Base-by-base conservation (phyloP, 2,329 filamentous ascomycete genomes). In the Cercospora canescens region DNA sequence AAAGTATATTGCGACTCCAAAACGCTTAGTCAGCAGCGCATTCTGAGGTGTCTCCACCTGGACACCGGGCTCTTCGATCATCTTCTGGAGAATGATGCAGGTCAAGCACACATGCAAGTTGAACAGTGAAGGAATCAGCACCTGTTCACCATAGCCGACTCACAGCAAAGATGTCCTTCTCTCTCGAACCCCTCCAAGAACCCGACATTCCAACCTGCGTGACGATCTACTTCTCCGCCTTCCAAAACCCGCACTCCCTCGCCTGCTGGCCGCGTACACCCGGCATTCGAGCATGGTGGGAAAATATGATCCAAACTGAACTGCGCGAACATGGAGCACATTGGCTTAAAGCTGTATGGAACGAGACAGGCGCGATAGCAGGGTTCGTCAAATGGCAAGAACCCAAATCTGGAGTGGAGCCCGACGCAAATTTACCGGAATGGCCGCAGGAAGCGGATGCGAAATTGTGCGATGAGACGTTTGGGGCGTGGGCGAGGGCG, bases 221-320 rank as follows among this genome's bases (percentile, higher is more conserved):
- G 0, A 52, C 60, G 18, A 71, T 75, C 60, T 74, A 74, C 64
- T 73, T 74, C 63, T 60, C 65, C 58, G 70, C 74, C 56, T 76
- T 76, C 64, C 70, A 74, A 59, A 74, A 73, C 61, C 39, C 72
- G 5, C 73, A 74, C 60, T 74, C 73, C 4, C 67, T 74, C 14
- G 69, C 52, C 21, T 73, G 71, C 68, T 75, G 73, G 72, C 74
- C 73, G 11, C 72, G 73, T 16, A 59, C 24, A 26, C 70, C 72
- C 24, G 37, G 54, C 8, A 63, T 75, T 3, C 65, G 70, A 24
- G 60, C 60, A 21, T 75, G 72, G 70, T 74, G 71, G 72, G 69
- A 71, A 34, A 54, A 67, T 7, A 74, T 74, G 71, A 54, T 74
- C 59, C 52, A 55, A 24, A 50, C 66, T 21, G 71, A 74, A 56